These are phyloP conservation scores for Ustilago esculenta DNA, from an alignment of 1,284 basidiomycete species.

Conservation along the genomic window DNA sequence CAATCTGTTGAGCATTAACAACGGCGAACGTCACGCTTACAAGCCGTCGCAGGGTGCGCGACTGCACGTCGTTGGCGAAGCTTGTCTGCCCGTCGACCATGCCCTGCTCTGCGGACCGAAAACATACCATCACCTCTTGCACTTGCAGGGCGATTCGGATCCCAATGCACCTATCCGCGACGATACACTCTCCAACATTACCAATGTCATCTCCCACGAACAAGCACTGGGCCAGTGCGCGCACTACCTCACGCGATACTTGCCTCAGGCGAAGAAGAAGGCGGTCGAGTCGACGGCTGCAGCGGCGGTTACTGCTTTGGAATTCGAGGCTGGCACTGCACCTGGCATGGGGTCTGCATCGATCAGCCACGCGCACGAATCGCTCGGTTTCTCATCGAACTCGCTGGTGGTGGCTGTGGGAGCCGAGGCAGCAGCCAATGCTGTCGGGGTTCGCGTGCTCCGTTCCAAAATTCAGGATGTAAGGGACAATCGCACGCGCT, in stretches of 20 bases:
- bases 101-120: conserved; percentile 46
- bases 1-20: conserved; percentile 37
- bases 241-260: conserved; percentile 37
- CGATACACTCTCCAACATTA: conserved; percentile 48
- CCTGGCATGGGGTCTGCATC: conserved; percentile 28
- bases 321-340: conserved; percentile 41
- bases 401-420: conserved; percentile 44
- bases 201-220: conserved; percentile 52
- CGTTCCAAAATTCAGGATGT: conserved; percentile 41
- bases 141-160: conserved; percentile 37
- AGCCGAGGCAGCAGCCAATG: conserved; percentile 22
- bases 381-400: conserved; percentile 37
- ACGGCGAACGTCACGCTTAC: conserved; percentile 38
- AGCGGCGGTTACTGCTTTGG: conserved; percentile 41
- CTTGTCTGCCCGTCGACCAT: conserved; percentile 39
- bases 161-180: conserved; percentile 28
- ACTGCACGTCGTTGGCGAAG: conserved; percentile 40
- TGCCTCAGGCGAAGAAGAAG: conserved; percentile 47
- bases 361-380: conserved; percentile 27
- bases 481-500: conserved; percentile 46
- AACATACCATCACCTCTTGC: conserved; percentile 44
- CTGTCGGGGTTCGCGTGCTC: conserved; percentile 31
- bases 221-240: conserved; percentile 49
- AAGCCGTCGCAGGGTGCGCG: conserved; percentile 24
- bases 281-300: conserved; percentile 45